Percentiles rank a stretch among this genome's conserved stretches.
Conservation (phyloP, 164 flowering plant species). For the Dillenia suffruticosa region DNA sequence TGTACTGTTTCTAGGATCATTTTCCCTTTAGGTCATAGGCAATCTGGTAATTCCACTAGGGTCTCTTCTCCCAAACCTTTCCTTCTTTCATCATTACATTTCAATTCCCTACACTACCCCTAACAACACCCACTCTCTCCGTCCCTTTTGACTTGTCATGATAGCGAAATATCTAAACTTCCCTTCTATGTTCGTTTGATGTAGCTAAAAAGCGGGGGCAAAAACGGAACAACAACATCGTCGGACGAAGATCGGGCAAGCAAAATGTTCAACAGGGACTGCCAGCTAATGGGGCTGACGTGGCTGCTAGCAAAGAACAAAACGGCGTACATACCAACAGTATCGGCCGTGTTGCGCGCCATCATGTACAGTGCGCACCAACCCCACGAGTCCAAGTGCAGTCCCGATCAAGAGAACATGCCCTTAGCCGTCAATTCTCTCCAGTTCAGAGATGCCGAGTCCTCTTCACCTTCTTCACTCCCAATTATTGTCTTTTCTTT, state of each 20-base stretch:
- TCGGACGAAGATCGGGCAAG: constrained; percentile 46
- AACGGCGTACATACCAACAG: constrained; percentile 94
- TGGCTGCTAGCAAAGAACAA: constrained; percentile 94
- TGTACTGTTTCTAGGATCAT: no score
- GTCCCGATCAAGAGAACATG: constrained; percentile 99
- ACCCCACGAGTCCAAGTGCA: constrained; percentile 65
- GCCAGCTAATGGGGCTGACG: constrained; percentile 96
- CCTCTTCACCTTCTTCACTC: constrained; percentile 25
- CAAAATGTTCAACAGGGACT: constrained; percentile 77
- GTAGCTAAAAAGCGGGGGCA: constrained; percentile 50
- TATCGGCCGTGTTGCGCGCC: constrained; percentile 94
- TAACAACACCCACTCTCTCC: no score
- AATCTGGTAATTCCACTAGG: no score
- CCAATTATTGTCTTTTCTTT: constrained; percentile 2
- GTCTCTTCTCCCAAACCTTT: no score
- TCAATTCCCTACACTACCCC: no score
- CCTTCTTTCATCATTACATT: no score
- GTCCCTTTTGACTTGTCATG: no score
- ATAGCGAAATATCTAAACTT: no score
- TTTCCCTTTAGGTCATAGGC: no score
- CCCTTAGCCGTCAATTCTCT: constrained; percentile 96
- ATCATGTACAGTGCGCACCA: constrained; percentile 92
- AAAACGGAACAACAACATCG: constrained; percentile 31
- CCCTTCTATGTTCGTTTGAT: not conserved
- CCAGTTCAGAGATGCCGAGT: constrained; percentile 45